Evolutionary conservation across 345 rosid genomes (phyloP), one percentile per base, ranked within the genome.

Genomic region (Salix viminalis): DNA sequence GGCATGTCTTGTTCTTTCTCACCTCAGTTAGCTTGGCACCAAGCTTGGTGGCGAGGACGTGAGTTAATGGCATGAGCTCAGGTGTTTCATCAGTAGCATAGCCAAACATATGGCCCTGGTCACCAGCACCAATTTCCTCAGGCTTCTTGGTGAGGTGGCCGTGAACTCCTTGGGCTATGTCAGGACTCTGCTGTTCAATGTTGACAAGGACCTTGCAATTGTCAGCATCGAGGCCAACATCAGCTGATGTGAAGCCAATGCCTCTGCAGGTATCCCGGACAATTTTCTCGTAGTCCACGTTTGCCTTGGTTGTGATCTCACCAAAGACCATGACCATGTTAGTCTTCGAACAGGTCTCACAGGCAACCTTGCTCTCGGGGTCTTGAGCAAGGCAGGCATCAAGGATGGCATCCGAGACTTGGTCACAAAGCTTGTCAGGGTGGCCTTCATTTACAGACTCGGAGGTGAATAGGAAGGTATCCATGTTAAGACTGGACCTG

Each of bases 61-160:
- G 96, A 42, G 96, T 91, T 77, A 91, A 77, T 0, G 93, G 96
- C 96, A 91, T 90, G 7, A 89, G 78, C 84, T 91, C 96, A 13
- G 91, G 89, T 4, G 95, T 91, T 72, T 91, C 93, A 75, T 91
- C 92, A 0, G 95, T 86, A n/a, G 95, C 96, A 69, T 91, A 91
- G 4, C 96, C 94, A 58, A 91, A 91, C 93, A 91, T 91, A 77
- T 91, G 95, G 6, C 92, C 95, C 54, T 91, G 93, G 71, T 91
- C 96, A 74, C 97, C 97, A 75, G 96, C 96, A 37, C 96, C 96
- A 60, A 91, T 91, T n/a, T 91, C 94, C 80, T 91, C 94, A 24
- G 97, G 94, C 76, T 88, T 90, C 76, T 91, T 91, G 72, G 89
- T 84, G 52, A 92, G 86, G 73, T 89, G 97, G 6, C 97, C 97